Percentiles rank a stretch among this genome's conserved stretches.
Conservation (phyloP, 176 grass and related monocot species). For the Rhynchospora tenuis region DNA sequence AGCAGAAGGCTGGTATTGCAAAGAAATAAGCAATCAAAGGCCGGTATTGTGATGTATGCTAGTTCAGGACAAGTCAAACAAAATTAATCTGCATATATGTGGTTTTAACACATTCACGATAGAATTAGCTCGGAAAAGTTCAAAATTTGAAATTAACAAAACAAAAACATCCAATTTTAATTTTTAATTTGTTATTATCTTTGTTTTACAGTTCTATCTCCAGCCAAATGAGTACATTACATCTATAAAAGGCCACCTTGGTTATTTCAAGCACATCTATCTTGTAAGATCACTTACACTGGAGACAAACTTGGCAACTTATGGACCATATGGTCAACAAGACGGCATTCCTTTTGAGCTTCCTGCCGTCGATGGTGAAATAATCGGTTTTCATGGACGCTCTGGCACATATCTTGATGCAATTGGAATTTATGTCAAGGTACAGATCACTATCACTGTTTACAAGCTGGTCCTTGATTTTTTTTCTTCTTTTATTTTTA, state of each 20-base stretch:
- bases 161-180: not conserved
- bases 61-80: not conserved
- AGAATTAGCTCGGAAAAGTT: not conserved
- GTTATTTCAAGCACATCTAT: slow-evolving; percentile 17
- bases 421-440: slow-evolving; percentile 38
- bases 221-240: slow-evolving; percentile 36
- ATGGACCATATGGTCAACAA: slow-evolving; percentile 39
- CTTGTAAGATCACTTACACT: slow-evolving; percentile 38
- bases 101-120: not conserved
- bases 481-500: not conserved
- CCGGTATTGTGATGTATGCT: too few relatives aligned
- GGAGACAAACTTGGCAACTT: slow-evolving; percentile 17
- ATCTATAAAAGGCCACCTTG: slow-evolving; percentile 25
- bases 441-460: not conserved
- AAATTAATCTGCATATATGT: not conserved
- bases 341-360: slow-evolving; percentile 38
- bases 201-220: slow-evolving; percentile 24
- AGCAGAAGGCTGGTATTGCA: too few relatives aligned
- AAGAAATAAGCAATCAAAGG: too few relatives aligned
- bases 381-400: slow-evolving; percentile 48
- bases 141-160: not conserved
- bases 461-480: not conserved
- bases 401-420: slow-evolving; percentile 44
- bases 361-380: slow-evolving; percentile 25
- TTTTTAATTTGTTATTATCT: not conserved